A percentile compares a stretch with the other conserved stretches of the same genome.
phyloP scores from a whole-genome alignment of 2,329 filamentous ascomycete genomes.

The Neofusicoccum parvum region DNA sequence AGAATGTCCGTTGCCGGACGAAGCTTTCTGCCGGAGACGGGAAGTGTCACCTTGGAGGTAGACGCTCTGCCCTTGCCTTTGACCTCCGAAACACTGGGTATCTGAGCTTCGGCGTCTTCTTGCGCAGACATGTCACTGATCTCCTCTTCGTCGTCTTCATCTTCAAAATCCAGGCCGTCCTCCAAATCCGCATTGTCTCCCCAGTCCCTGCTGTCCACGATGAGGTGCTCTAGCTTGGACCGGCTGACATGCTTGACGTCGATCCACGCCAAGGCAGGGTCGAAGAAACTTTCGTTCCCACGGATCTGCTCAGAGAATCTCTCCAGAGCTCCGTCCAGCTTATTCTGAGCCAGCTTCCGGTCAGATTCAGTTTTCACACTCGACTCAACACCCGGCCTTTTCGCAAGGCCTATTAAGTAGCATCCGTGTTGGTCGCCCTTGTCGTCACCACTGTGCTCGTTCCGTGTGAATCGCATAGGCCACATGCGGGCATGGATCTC shows the following conservation, averaged over 20 bases:
- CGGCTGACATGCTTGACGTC: slow-evolving; percentile 35
- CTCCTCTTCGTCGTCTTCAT: slow-evolving; percentile 26
- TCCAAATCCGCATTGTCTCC: slow-evolving; percentile 42
- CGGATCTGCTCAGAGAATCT: slow-evolving; percentile 40
- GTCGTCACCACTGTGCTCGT: slow-evolving; percentile 23
- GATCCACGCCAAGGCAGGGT: slow-evolving; percentile 38
- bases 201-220: slow-evolving; percentile 45
- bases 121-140: neutral
- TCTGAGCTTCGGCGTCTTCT: neutral
- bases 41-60: neutral
- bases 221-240: slow-evolving; percentile 43
- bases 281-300: slow-evolving; percentile 39
- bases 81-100: neutral
- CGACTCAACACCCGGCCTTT: slow-evolving; percentile 9
- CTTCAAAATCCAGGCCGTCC: slow-evolving; percentile 43
- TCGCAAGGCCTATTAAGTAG: slow-evolving; percentile 62
- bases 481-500: slow-evolving; percentile 60
- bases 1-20: slow-evolving; percentile 38
- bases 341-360: slow-evolving; percentile 45
- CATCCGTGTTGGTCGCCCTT: slow-evolving; percentile 59
- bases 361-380: slow-evolving; percentile 36
- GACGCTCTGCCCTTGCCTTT: slow-evolving; percentile 23
- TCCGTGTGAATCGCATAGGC: slow-evolving; percentile 58
- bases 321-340: slow-evolving; percentile 43
- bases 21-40: slow-evolving; percentile 14